A percentile compares a stretch with the other conserved stretches of the same genome.
Evolutionary conservation across 306 rosid genomes (phyloP).

Genomic region (Arachis hypogaea): DNA sequence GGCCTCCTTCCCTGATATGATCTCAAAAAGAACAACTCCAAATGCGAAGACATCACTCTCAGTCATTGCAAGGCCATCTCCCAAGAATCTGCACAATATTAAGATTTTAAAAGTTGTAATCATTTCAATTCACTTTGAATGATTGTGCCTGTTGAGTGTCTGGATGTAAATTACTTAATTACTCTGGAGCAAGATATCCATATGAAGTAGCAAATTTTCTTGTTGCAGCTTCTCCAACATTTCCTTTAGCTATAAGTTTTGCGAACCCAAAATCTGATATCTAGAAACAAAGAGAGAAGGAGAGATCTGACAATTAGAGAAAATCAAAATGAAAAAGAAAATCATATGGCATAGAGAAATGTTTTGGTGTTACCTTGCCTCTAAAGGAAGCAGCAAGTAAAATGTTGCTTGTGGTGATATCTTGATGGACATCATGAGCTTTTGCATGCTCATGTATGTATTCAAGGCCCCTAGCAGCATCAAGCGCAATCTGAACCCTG

Average conservation of each 20-base stretch:
- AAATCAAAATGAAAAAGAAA: background rate
- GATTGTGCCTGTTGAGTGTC: too few relatives aligned
- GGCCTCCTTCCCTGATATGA: slow-evolving; percentile 90
- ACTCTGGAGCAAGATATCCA: slow-evolving; percentile 99
- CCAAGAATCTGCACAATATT: slow-evolving; percentile 71
- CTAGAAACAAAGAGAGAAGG: slow-evolving; percentile 43
- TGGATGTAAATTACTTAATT: slow-evolving; percentile 34
- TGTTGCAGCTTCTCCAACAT: background rate
- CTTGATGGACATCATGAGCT: slow-evolving; percentile 92
- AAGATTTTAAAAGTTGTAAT: background rate
- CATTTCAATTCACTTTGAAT: background rate
- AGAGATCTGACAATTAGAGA: slow-evolving; percentile 21
- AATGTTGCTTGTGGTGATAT: slow-evolving; percentile 97
- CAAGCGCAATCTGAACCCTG: slow-evolving; percentile 95
- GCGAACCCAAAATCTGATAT: slow-evolving; percentile 99
- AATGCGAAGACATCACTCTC: slow-evolving; percentile 93
- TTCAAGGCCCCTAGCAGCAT: slow-evolving; percentile 97
- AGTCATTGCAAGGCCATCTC: slow-evolving; percentile 84
- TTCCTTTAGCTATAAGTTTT: slow-evolving; percentile 49
- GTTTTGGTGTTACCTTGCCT: slow-evolving; percentile 67
- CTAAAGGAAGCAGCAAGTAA: slow-evolving; percentile 85
- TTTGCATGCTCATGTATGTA: slow-evolving; percentile 98
- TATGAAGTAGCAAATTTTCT: slow-evolving; percentile 88
- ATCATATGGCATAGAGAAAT: slow-evolving; percentile 20
- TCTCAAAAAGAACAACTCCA: slow-evolving; percentile 92